Percentiles rank a stretch among this genome's conserved stretches.
Evolutionary conservation across 2,329 filamentous ascomycete species (phyloP).

Genomic region (Fonsecaea monophora): DNA sequence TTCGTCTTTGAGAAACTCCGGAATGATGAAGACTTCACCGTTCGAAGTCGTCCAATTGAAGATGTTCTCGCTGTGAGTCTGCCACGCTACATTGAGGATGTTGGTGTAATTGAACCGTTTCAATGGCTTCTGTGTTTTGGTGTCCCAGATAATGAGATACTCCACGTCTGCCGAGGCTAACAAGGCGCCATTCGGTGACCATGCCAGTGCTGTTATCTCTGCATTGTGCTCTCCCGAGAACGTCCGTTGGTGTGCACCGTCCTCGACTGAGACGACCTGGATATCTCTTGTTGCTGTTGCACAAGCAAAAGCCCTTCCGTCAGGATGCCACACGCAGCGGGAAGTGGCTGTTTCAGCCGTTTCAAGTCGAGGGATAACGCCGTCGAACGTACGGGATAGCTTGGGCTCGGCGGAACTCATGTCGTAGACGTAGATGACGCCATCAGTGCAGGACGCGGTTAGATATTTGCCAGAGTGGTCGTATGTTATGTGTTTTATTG

Average conservation of each 20-base stretch:
- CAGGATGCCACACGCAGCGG: conserved; percentile 86
- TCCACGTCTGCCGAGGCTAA: conserved; percentile 68
- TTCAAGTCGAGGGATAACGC: conserved; percentile 80
- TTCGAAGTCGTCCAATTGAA: conserved; percentile 91
- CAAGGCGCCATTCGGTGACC: conserved; percentile 94
- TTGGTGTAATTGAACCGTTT: conserved; percentile 80
- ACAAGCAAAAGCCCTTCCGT: conserved; percentile 87
- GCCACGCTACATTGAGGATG: conserved; percentile 87
- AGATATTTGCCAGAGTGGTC: conserved; percentile 78
- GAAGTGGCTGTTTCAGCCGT: conserved; percentile 77
- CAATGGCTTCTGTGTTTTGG: conserved; percentile 81
- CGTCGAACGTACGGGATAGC: conserved; percentile 82
- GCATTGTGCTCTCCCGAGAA: conserved; percentile 82
- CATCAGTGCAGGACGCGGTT: conserved; percentile 85
- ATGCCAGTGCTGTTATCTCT: conserved; percentile 84
- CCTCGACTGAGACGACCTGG: conserved; percentile 82
- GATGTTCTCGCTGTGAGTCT: conserved; percentile 79
- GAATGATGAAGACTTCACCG: conserved; percentile 90
- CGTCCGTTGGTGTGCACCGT: conserved; percentile 84
- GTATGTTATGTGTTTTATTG: conserved; percentile 91
- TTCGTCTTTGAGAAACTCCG: conserved; percentile 69
- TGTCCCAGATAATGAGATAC: conserved; percentile 77
- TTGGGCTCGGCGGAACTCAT: conserved; percentile 78
- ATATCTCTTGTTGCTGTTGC: conserved; percentile 83
- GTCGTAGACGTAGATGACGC: conserved; percentile 88